Percentiles rank a stretch among this genome's conserved stretches.
phyloP scores from a whole-genome alignment of 2,329 filamentous ascomycete species.

The Phaeosphaeria sp. region DNA sequence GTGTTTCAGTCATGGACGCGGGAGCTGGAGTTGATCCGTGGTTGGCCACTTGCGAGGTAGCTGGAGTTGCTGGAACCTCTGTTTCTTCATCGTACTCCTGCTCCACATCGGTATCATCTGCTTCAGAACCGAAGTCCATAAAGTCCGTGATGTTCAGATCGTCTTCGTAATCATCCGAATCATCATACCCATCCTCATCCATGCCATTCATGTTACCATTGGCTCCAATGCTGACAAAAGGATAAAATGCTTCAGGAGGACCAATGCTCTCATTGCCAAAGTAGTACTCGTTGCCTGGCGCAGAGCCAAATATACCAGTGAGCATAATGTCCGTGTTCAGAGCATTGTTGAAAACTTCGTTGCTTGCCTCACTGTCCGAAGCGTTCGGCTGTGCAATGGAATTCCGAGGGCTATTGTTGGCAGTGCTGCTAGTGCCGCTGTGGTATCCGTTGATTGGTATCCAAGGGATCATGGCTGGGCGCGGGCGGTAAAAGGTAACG shows the following conservation, averaged over 20 bases:
- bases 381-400: conserved; percentile 44
- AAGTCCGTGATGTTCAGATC: conserved; percentile 50
- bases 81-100: conserved; percentile 43
- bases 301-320: conserved; percentile 66
- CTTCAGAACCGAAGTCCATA: conserved; percentile 46
- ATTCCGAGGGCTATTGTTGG: conserved; percentile 48
- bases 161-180: conserved; percentile 66
- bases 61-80: conserved; percentile 45
- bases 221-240: conserved; percentile 63
- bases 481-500: conserved; percentile 51
- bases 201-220: conserved; percentile 63
- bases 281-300: conserved; percentile 52
- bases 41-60: conserved; percentile 37
- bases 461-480: conserved; percentile 34
- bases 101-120: conserved; percentile 43
- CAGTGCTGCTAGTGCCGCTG: conserved; percentile 49
- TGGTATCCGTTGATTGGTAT: conserved; percentile 36
- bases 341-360: conserved; percentile 41
- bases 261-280: conserved; percentile 70
- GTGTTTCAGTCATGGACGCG: conserved; percentile 28
- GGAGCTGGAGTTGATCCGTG: conserved; percentile 41
- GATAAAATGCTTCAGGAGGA: conserved; percentile 77
- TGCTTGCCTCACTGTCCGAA: conserved; percentile 49
- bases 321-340: conserved; percentile 74
- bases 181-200: conserved; percentile 64